These are phyloP conservation scores for Eugenia klotzschiana DNA, from an alignment of 441 rosid species.

Conservation along the genomic window DNA sequence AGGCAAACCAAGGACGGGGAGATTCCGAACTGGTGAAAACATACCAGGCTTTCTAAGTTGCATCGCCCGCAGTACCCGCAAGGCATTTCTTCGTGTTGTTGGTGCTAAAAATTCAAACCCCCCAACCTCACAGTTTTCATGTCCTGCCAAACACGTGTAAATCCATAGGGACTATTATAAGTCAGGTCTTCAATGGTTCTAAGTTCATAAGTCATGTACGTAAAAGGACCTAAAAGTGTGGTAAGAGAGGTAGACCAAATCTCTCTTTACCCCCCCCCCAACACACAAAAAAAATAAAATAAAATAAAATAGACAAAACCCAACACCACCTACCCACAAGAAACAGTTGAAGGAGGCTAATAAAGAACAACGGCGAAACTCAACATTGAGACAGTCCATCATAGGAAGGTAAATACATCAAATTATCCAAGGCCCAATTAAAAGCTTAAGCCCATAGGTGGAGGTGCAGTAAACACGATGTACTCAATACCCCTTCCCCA, in stretches of 20 bases:
- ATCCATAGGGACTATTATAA: not conserved
- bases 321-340: not conserved
- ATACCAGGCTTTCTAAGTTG: conserved; percentile 89
- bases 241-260: not conserved
- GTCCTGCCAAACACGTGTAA: not conserved
- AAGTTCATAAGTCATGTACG: not conserved
- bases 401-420: not conserved
- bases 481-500: not conserved
- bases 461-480: not conserved
- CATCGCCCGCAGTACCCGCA: conserved; percentile 91
- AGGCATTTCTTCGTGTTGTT: conserved; percentile 73
- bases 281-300: not conserved
- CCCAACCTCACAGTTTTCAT: conserved; percentile 16
- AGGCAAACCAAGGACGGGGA: not conserved
- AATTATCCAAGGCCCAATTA: not conserved
- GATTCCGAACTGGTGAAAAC: not conserved
- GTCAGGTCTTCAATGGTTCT: not conserved
- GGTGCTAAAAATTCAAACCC: conserved; percentile 90
- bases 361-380: not conserved
- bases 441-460: not conserved
- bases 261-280: not conserved
- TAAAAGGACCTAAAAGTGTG: not conserved
- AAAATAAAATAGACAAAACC: not conserved
- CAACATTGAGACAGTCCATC: not conserved
- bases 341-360: not conserved